Percentiles rank a stretch among this genome's conserved stretches.
phyloP scores from a whole-genome alignment of 2,329 filamentous ascomycete genomes.

The Mycosphaerella sp. region DNA sequence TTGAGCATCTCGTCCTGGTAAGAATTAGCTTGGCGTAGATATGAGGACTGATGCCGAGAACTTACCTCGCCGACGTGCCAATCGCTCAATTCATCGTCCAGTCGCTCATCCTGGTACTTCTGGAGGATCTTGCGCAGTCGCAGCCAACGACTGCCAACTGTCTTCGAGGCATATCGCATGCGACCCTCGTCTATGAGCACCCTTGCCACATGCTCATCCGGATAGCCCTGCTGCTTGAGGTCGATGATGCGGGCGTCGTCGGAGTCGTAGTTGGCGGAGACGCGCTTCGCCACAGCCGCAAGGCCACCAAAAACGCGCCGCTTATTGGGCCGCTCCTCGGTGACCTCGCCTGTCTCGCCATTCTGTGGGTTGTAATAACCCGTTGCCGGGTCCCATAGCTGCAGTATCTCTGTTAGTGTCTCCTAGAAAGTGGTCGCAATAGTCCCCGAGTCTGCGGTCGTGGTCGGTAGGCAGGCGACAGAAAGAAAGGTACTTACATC shows the following conservation, averaged over 20 bases:
- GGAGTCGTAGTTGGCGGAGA: slow-evolving; percentile 41
- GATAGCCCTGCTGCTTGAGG: slow-evolving; percentile 39
- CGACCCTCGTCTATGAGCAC: slow-evolving; percentile 39
- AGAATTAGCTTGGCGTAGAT: slow-evolving; percentile 3
- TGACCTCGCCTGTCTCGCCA: slow-evolving; percentile 8
- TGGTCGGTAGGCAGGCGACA: neutral
- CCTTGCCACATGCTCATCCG: slow-evolving; percentile 41
- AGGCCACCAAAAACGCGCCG: slow-evolving; percentile 36
- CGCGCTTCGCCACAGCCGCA: slow-evolving; percentile 39
- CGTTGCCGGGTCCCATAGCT: slow-evolving; percentile 19
- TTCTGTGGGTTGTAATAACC: slow-evolving; percentile 17
- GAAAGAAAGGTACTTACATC: slow-evolving; percentile 11
- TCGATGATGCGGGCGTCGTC: slow-evolving; percentile 44
- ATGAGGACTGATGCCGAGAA: neutral
- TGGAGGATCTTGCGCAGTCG: slow-evolving; percentile 42
- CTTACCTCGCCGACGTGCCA: slow-evolving; percentile 47
- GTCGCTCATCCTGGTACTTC: slow-evolving; percentile 39
- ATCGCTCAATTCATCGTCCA: slow-evolving; percentile 44
- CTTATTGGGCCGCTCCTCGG: slow-evolving; percentile 6
- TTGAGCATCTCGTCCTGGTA: slow-evolving; percentile 42
- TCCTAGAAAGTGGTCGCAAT: neutral
- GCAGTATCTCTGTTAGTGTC: slow-evolving; percentile 7
- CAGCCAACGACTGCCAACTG: slow-evolving; percentile 43
- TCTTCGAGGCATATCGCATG: slow-evolving; percentile 42
- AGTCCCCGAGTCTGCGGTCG: neutral